A percentile compares a stretch with the other conserved stretches of the same genome.
Evolutionary conservation across 495 filamentous ascomycete species (phyloP).

Genomic region (Neurospora sp.): DNA sequence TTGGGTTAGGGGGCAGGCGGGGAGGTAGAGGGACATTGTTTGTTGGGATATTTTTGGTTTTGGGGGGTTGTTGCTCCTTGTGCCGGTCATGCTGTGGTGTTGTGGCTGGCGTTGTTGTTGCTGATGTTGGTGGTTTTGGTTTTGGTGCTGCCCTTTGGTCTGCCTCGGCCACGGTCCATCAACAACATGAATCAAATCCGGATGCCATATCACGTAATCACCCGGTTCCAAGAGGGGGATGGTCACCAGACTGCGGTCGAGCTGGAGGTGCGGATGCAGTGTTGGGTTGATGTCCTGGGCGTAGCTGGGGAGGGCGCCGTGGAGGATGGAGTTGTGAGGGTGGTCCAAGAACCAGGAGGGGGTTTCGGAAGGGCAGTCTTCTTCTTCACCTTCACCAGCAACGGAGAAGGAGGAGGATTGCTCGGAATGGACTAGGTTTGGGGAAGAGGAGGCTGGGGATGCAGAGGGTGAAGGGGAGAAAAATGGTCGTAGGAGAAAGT

Average conservation of each 20-base stretch:
- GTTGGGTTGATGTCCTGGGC: slow-evolving; percentile 60
- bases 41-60: background rate
- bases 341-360: slow-evolving; percentile 24
- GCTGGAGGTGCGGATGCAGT: slow-evolving; percentile 67
- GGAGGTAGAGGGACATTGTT: slow-evolving; percentile 64
- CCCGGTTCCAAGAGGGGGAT: slow-evolving; percentile 66
- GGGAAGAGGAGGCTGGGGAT: background rate
- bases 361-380: slow-evolving; percentile 10
- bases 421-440: background rate
- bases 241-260: slow-evolving; percentile 59
- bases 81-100: background rate
- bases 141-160: slow-evolving; percentile 1
- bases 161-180: slow-evolving; percentile 10
- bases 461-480: slow-evolving; percentile 42
- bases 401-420: background rate
- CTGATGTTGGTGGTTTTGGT: background rate
- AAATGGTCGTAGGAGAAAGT: slow-evolving; percentile 78
- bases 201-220: slow-evolving; percentile 88
- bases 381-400: slow-evolving; percentile 10
- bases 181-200: slow-evolving; percentile 40
- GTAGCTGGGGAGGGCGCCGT: slow-evolving; percentile 66
- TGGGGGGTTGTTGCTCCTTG: background rate
- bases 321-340: slow-evolving; percentile 46
- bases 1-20: slow-evolving; percentile 70
- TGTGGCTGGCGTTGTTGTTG: background rate